These are phyloP conservation scores for Geotrichum klebahnii DNA, from an alignment of 1,139 yeast species.

Conservation along the genomic window DNA sequence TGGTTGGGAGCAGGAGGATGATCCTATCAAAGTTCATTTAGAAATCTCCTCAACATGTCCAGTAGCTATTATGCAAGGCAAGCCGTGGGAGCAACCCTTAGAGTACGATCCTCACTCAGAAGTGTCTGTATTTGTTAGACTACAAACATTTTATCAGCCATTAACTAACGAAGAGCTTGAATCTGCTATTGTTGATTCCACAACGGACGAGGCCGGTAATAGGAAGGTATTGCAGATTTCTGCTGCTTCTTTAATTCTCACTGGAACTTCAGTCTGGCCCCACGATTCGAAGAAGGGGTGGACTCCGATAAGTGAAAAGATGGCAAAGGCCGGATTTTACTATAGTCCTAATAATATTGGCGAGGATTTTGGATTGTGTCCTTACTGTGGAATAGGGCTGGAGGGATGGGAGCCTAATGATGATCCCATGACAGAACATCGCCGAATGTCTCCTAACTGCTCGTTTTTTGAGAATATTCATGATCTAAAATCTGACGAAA, in stretches of 20 bases:
- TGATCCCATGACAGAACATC: constrained; percentile 49
- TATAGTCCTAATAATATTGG: constrained; percentile 56
- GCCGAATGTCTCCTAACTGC: constrained; percentile 48
- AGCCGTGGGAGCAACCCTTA: constrained; percentile 28
- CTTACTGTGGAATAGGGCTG: constrained; percentile 63
- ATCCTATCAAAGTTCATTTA: constrained; percentile 46
- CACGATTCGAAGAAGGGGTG: constrained; percentile 44
- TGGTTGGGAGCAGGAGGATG: constrained; percentile 41
- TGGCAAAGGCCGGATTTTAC: constrained; percentile 69
- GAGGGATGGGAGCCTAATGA: constrained; percentile 72
- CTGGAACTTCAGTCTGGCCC: constrained; percentile 46
- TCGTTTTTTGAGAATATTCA: constrained; percentile 49
- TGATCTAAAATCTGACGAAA: no score
- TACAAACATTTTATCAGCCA: constrained; percentile 47
- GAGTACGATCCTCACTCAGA: constrained; percentile 41
- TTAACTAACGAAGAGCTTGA: constrained; percentile 16
- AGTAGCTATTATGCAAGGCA: constrained; percentile 36
- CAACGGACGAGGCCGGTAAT: neutral
- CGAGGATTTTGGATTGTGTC: constrained; percentile 65
- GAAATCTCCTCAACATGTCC: constrained; percentile 48
- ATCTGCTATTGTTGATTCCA: constrained; percentile 3
- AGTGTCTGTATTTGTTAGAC: constrained; percentile 45
- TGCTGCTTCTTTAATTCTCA: neutral
- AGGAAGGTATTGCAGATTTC: neutral
- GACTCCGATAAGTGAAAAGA: constrained; percentile 43